phyloP scores from a whole-genome alignment of 768 basidiomycete genomes.

The Sporobolomyces roseus region DNA sequence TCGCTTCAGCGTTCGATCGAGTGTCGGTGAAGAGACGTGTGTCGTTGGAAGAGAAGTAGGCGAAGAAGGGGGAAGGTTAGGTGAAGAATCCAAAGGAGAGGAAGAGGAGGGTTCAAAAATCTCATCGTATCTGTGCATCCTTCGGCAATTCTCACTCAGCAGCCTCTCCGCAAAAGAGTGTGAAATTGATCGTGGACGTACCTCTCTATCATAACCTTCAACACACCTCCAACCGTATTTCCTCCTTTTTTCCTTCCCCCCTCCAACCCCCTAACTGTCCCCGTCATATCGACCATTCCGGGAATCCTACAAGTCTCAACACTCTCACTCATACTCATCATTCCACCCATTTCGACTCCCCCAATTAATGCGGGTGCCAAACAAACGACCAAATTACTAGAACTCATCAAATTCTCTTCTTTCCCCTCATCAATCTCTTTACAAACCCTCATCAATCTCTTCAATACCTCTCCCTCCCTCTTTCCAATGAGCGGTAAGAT shows the following conservation, averaged over 20 bases:
- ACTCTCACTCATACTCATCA: too few species aligned
- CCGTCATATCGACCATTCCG: neutral
- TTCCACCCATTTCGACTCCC: slow-evolving; percentile 1
- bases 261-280: neutral
- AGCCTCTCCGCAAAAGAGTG: too few species aligned
- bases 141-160: too few species aligned
- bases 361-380: slow-evolving; percentile 21
- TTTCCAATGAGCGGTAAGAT: neutral
- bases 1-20: neutral
- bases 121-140: slow-evolving; percentile 2
- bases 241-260: slow-evolving; percentile 5
- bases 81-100: neutral
- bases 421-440: neutral
- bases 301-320: neutral
- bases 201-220: slow-evolving; percentile 31
- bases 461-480: neutral
- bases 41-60: neutral
- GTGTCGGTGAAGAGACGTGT: neutral
- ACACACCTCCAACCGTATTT: slow-evolving; percentile 25
- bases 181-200: too few species aligned
- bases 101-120: slow-evolving; percentile 3
- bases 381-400: slow-evolving; percentile 30
- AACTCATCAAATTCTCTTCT: slow-evolving; percentile 20
- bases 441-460: neutral
- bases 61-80: neutral